These are phyloP conservation scores for Acanthamoeba healyi DNA, from an alignment of 208 protist genomes.

Conservation along the genomic window DNA sequence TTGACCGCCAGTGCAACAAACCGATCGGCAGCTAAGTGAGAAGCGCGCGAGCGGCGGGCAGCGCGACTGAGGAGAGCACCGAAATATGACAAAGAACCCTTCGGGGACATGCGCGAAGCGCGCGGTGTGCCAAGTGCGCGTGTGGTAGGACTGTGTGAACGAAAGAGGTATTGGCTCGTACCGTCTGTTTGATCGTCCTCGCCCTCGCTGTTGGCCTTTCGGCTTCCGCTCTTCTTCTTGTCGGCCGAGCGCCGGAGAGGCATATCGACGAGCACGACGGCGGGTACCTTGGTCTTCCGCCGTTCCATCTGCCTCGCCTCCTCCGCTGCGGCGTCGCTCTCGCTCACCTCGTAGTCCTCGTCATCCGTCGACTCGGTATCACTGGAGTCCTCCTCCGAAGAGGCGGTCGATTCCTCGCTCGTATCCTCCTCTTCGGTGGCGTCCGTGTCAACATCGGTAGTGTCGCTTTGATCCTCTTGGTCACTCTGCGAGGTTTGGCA, in stretches of 20 bases:
- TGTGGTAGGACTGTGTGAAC: too few species aligned
- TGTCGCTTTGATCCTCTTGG: background rate
- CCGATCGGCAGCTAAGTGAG: too few species aligned
- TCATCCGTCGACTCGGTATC: background rate
- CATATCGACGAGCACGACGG: constrained; percentile 13
- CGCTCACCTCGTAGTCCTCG: background rate
- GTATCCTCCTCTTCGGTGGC: constrained; percentile 2
- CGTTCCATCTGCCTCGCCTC: constrained; percentile 31
- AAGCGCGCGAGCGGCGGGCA: too few species aligned
- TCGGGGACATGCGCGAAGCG: too few species aligned
- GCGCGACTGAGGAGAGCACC: too few species aligned
- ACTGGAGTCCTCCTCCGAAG: constrained; percentile 15
- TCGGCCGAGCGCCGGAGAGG: background rate
- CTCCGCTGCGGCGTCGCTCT: background rate
- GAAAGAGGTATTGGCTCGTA: background rate
- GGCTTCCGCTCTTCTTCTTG: constrained; percentile 32
- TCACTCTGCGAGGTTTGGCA: background rate
- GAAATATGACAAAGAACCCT: too few species aligned
- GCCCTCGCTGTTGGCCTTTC: constrained; percentile 5
- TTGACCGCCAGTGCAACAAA: too few species aligned
- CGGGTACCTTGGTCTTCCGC: constrained; percentile 14
- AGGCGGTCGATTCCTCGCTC: background rate
- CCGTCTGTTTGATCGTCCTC: background rate
- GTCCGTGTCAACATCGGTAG: background rate
- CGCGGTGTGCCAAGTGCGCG: too few species aligned